These are phyloP conservation scores for Candida krabiensis DNA, from an alignment of 805 yeast species.

Conservation along the genomic window DNA sequence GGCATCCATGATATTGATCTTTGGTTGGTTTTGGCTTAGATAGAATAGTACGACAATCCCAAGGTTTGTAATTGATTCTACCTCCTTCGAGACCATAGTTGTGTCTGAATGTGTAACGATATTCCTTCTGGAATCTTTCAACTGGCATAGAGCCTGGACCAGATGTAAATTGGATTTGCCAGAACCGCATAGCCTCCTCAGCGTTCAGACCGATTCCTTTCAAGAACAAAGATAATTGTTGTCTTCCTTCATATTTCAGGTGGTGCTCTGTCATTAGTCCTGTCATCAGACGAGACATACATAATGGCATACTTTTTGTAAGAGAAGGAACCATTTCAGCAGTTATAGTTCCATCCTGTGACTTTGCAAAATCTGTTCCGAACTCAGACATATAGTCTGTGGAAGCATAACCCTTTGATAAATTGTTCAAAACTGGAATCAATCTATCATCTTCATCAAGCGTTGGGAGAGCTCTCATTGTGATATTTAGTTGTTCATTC, in stretches of 20 bases:
- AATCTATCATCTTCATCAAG: slow-evolving; percentile 91
- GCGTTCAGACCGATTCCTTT: slow-evolving; percentile 86
- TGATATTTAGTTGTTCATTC: slow-evolving; percentile 51
- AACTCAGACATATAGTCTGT: slow-evolving; percentile 39
- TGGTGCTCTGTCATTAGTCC: slow-evolving; percentile 72
- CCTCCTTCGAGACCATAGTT: slow-evolving; percentile 91
- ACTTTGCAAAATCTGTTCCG: slow-evolving; percentile 16
- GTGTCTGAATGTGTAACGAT: slow-evolving; percentile 85
- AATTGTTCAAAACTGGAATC: slow-evolving; percentile 76
- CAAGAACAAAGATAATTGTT: slow-evolving; percentile 78
- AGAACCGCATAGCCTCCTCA: slow-evolving; percentile 86
- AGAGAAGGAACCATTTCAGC: slow-evolving; percentile 60
- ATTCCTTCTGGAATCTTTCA: slow-evolving; percentile 85
- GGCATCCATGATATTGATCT: slow-evolving; percentile 87
- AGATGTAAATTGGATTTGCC: slow-evolving; percentile 71
- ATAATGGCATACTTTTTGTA: slow-evolving; percentile 74
- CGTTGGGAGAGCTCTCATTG: slow-evolving; percentile 78
- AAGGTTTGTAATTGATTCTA: slow-evolving; percentile 79
- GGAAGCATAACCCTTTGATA: slow-evolving; percentile 70
- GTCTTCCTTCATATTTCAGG: slow-evolving; percentile 80
- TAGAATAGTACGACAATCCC: slow-evolving; percentile 79
- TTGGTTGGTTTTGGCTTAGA: slow-evolving; percentile 66
- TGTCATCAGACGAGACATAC: slow-evolving; percentile 49
- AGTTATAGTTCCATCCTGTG: slow-evolving; percentile 41
- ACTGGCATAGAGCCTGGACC: slow-evolving; percentile 50